These are phyloP conservation scores for Hypoxylon rickii DNA, from an alignment of 495 filamentous ascomycete genomes.

Conservation along the genomic window DNA sequence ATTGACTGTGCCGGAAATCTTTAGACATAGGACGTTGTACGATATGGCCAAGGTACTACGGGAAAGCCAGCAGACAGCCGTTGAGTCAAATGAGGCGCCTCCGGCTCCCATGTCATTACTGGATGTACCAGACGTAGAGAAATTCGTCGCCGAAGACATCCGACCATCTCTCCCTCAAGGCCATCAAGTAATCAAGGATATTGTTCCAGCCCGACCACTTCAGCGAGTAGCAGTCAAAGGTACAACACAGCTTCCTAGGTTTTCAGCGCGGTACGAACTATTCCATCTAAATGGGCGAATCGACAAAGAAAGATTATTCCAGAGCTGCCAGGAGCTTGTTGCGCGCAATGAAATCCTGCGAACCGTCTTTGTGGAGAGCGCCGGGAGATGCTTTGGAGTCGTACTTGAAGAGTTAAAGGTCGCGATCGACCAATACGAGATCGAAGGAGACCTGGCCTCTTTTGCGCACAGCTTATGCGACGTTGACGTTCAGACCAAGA, in stretches of 20 bases:
- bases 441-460: conserved; percentile 55
- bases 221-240: conserved; percentile 67
- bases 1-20: conserved; percentile 60
- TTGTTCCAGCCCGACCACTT: conserved; percentile 65
- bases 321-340: conserved; percentile 49
- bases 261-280: conserved; percentile 49
- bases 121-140: conserved; percentile 36
- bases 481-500: conserved; percentile 54
- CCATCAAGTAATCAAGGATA: conserved; percentile 55
- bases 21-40: conserved; percentile 54
- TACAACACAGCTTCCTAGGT: conserved; percentile 57
- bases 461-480: conserved; percentile 56
- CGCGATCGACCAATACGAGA: conserved; percentile 58
- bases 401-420: conserved; percentile 60
- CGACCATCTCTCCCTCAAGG: conserved; percentile 45
- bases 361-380: conserved; percentile 67
- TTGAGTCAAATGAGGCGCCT: conserved; percentile 6
- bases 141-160: conserved; percentile 38
- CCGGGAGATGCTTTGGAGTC: conserved; percentile 63
- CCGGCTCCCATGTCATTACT: conserved; percentile 42
- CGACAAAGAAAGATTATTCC: conserved; percentile 36
- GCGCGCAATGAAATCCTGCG: conserved; percentile 68
- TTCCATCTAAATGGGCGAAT: conserved; percentile 42
- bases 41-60: conserved; percentile 45
- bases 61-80: conserved; percentile 16